These are phyloP conservation scores for Lanmaoa pseudosensibilis DNA, from an alignment of 768 basidiomycete species.

Conservation along the genomic window DNA sequence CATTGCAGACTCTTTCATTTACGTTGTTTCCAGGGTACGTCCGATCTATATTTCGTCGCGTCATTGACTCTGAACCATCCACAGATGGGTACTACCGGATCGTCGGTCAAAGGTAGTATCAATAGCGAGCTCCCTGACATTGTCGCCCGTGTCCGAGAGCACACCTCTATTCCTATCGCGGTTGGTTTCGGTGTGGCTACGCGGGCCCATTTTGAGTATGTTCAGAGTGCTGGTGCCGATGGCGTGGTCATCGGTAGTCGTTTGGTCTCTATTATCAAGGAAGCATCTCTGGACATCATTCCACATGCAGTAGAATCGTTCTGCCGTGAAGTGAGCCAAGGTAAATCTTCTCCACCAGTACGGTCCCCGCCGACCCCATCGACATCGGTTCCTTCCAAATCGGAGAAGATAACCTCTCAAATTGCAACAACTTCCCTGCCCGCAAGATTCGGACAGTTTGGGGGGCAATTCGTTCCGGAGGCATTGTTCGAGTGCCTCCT, in stretches of 20 bases:
- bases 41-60: background rate
- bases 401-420: constrained; percentile 17
- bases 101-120: constrained; percentile 68
- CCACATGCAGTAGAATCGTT: constrained; percentile 63
- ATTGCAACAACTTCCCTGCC: constrained; percentile 57
- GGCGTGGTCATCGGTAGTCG: constrained; percentile 93
- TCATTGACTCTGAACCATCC: constrained; percentile 5
- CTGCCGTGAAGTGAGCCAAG: constrained; percentile 65
- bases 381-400: background rate
- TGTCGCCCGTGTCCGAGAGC: constrained; percentile 76
- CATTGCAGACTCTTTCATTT: constrained; percentile 97
- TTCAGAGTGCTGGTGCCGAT: constrained; percentile 87
- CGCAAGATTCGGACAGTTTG: constrained; percentile 89
- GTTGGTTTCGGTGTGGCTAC: constrained; percentile 97
- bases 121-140: constrained; percentile 81
- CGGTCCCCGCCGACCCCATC: background rate
- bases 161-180: constrained; percentile 80
- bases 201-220: constrained; percentile 82
- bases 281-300: constrained; percentile 49
- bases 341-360: constrained; percentile 31
- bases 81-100: constrained; percentile 98
- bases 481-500: constrained; percentile 88
- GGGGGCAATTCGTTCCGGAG: constrained; percentile 97
- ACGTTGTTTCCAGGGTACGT: constrained; percentile 91
- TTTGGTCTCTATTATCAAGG: constrained; percentile 78